Evolutionary conservation across 805 yeast species (phyloP), one percentile per base, ranked within the genome.

Genomic region (Teunomyces panamensis): DNA sequence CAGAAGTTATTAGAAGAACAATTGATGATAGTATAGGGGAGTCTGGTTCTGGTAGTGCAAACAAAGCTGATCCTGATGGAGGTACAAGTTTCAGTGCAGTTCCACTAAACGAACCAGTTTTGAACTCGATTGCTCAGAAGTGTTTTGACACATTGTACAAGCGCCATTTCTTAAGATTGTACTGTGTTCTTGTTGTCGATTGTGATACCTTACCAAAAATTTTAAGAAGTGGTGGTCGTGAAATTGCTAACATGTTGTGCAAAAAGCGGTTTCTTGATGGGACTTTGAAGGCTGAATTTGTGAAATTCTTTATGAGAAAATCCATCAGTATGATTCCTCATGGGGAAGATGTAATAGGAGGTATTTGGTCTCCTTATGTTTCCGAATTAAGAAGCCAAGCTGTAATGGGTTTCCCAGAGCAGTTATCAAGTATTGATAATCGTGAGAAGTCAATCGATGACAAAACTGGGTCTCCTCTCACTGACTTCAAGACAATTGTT

Each of bases 191-290:
- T 51, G 84, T 91, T 2, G 85, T 92, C 1, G 85, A 89, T 24
- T 85, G 87, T 20, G 88, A 88, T 49, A 75, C 90, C 0, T 71
- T 94, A 24, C 97, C 99, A 3, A 80, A 96, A 59, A 85, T 95
- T 29, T 73, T 83, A 58, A 73, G 94, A 55, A 83, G 88, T 64
- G 96, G 96, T 17, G 85, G 97, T 7, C 75, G 89, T 16, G 98
- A 94, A 56, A 86, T 94, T 52, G 98, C 98, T 0, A 94, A 91
- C 56, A 88, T 83, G 86, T 77, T 83, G 58, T 89, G 87, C 67
- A 88, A 84, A 58, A 80, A 84, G 54, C 78, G 81, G 54, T 90
- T 90, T 60, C 73, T 83, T 36, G 86, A 83, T 54, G 98, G 98
- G 2, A 73, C 78, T n/a, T 68, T 94, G 17, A 75, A 80, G n/a